These are phyloP conservation scores for Acer negundo DNA, from an alignment of 345 rosid species.

Conservation along the genomic window DNA sequence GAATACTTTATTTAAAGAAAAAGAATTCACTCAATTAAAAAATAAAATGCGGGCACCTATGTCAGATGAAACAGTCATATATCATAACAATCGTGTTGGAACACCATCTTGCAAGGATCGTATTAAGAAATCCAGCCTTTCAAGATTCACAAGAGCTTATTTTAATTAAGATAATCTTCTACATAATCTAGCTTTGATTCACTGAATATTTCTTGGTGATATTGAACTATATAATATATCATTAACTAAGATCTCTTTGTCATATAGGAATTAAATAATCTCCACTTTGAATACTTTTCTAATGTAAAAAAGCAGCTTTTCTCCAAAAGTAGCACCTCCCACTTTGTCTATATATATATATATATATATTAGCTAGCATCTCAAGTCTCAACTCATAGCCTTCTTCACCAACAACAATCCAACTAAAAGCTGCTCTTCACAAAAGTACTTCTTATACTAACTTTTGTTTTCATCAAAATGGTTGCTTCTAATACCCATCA, in stretches of 20 bases:
- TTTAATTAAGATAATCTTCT: conserved; percentile 9
- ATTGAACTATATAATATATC: background rate
- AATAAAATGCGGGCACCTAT: too few relatives aligned
- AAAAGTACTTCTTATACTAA: background rate
- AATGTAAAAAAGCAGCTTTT: background rate
- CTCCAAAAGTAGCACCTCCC: background rate
- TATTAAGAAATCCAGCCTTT: conserved; percentile 17
- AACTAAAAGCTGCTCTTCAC: too few relatives aligned
- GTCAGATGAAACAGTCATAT: too few relatives aligned
- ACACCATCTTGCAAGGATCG: conserved; percentile 9
- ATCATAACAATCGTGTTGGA: background rate
- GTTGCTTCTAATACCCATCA: conserved; percentile 23
- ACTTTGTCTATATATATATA: background rate
- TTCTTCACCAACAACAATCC: background rate
- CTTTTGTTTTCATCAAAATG: conserved; percentile 23
- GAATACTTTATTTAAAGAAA: too few relatives aligned
- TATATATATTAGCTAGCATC: background rate
- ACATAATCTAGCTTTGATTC: conserved; percentile 14
- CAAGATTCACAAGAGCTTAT: conserved; percentile 16
- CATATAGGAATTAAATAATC: background rate
- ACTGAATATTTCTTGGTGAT: conserved; percentile 10
- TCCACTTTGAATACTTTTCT: background rate
- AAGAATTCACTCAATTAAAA: too few relatives aligned
- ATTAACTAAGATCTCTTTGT: background rate
- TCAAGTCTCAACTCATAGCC: background rate